Percentiles rank a stretch among this genome's conserved stretches.
Conservation (phyloP, 805 yeast species). For the Brettanomyces anomalus region DNA sequence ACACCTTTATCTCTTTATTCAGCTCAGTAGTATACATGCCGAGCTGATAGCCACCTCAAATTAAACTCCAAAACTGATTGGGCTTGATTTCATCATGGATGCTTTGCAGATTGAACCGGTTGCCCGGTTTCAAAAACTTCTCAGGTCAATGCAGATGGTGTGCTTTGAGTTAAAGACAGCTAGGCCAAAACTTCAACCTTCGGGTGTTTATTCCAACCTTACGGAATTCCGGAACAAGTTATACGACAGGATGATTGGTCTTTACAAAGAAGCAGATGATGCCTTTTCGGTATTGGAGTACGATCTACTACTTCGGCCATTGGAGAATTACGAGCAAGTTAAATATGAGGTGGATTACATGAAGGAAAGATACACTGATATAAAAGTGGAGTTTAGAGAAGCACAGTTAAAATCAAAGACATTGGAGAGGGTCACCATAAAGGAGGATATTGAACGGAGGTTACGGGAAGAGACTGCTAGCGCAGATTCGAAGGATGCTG, state of each 20-base stretch:
- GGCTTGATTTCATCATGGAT: too few relatives aligned
- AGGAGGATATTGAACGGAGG: conserved; percentile 5
- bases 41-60: too few relatives aligned
- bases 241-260: conserved; percentile 10
- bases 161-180: background rate
- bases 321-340: conserved; percentile 1
- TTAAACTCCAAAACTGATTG: too few relatives aligned
- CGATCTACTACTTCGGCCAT: conserved; percentile 6
- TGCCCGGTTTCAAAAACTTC: background rate
- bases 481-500: background rate
- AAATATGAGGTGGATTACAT: conserved; percentile 10
- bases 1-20: too few relatives aligned
- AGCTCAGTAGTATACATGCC: too few relatives aligned
- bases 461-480: too few relatives aligned
- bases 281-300: conserved; percentile 9
- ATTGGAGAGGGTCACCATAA: conserved; percentile 9
- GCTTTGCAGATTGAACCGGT: too few relatives aligned
- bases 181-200: background rate
- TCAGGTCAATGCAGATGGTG: background rate
- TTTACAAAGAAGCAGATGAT: conserved; percentile 13
- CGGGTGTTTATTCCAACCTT: background rate
- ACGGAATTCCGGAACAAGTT: background rate
- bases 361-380: conserved; percentile 18
- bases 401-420: conserved; percentile 19
- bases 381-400: conserved; percentile 19